A percentile compares a stretch with the other conserved stretches of the same genome.
These are phyloP conservation scores for Triglochin maritima DNA, from an alignment of 106 monocot genomes.

Conservation along the genomic window DNA sequence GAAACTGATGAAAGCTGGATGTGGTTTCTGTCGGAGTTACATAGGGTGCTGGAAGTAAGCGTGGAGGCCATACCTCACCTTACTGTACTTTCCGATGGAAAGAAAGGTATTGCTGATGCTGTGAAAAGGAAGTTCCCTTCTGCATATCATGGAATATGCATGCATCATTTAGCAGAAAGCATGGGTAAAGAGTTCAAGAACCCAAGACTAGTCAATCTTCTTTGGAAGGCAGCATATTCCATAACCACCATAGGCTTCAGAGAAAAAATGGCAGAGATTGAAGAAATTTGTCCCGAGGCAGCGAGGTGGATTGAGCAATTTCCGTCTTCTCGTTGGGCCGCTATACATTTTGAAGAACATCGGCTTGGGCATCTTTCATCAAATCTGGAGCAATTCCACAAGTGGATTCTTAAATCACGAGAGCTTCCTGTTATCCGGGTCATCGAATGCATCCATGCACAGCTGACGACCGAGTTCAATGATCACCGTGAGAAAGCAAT, in stretches of 20 bases:
- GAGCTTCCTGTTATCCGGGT: slow-evolving; percentile 65
- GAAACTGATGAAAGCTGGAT: slow-evolving; percentile 63
- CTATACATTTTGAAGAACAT: slow-evolving; percentile 35
- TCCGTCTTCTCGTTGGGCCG: slow-evolving; percentile 38
- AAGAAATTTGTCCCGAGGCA: slow-evolving; percentile 45
- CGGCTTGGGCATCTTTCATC: slow-evolving; percentile 55
- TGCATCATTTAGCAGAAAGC: slow-evolving; percentile 38
- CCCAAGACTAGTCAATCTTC: slow-evolving; percentile 43
- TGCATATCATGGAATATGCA: slow-evolving; percentile 44
- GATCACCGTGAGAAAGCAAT: slow-evolving; percentile 23
- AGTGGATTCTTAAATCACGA: slow-evolving; percentile 44
- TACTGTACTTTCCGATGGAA: slow-evolving; percentile 38
- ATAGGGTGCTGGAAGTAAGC: slow-evolving; percentile 38
- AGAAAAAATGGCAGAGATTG: slow-evolving; percentile 43
- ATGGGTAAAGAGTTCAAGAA: slow-evolving; percentile 55
- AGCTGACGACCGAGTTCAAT: slow-evolving; percentile 32
- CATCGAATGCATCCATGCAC: slow-evolving; percentile 33
- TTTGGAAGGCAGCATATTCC: slow-evolving; percentile 60
- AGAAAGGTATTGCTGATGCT: slow-evolving; percentile 33
- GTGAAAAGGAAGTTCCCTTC: slow-evolving; percentile 47
- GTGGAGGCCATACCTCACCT: slow-evolving; percentile 37
- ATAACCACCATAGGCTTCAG: slow-evolving; percentile 33
- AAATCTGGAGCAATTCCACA: slow-evolving; percentile 38
- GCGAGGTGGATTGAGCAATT: slow-evolving; percentile 40
- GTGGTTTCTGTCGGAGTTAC: slow-evolving; percentile 71